Conservation (phyloP, 768 basidiomycete species). For the Hypsizygus marmoreus region DNA sequence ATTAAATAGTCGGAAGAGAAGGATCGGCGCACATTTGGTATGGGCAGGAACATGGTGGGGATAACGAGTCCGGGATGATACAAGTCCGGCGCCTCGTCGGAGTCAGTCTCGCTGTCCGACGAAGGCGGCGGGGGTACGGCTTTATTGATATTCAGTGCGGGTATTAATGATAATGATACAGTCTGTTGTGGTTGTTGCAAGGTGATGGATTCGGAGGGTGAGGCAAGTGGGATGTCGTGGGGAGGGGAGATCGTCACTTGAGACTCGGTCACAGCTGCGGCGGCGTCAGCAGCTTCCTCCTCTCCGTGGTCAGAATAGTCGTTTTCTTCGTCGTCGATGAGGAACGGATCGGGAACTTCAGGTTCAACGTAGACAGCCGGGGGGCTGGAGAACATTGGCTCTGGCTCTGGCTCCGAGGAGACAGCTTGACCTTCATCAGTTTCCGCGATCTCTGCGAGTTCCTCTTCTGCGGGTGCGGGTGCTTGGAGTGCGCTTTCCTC, state of each 20-base stretch:
- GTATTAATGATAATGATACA: slow-evolving; percentile 28
- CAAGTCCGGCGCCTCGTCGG: slow-evolving; percentile 55
- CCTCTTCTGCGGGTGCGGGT: too few species aligned
- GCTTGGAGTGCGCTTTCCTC: too few species aligned
- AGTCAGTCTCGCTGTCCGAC: slow-evolving; percentile 46
- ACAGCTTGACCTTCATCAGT: slow-evolving; percentile 1
- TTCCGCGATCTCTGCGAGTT: too few species aligned
- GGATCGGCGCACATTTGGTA: slow-evolving; percentile 78
- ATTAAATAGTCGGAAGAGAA: slow-evolving; percentile 51
- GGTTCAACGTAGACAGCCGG: slow-evolving; percentile 40
- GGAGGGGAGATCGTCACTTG: slow-evolving; percentile 37
- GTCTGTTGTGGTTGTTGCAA: slow-evolving; percentile 19
- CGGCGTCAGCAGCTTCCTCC: slow-evolving; percentile 32
- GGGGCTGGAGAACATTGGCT: slow-evolving; percentile 29
- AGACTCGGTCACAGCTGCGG: slow-evolving; percentile 27
- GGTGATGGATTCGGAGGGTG: slow-evolving; percentile 29
- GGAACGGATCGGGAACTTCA: slow-evolving; percentile 61
- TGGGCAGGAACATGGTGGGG: slow-evolving; percentile 85
- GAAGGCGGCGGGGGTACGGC: slow-evolving; percentile 53
- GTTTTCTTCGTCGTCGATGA: slow-evolving; percentile 61
- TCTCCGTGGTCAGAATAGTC: slow-evolving; percentile 43
- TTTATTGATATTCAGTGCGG: slow-evolving; percentile 51
- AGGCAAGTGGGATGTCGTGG: slow-evolving; percentile 46
- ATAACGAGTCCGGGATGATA: slow-evolving; percentile 69
- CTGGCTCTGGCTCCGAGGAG: slow-evolving; percentile 9